phyloP scores from a whole-genome alignment of 176 grass and related monocot species.

The Phyllostachys edulis region DNA sequence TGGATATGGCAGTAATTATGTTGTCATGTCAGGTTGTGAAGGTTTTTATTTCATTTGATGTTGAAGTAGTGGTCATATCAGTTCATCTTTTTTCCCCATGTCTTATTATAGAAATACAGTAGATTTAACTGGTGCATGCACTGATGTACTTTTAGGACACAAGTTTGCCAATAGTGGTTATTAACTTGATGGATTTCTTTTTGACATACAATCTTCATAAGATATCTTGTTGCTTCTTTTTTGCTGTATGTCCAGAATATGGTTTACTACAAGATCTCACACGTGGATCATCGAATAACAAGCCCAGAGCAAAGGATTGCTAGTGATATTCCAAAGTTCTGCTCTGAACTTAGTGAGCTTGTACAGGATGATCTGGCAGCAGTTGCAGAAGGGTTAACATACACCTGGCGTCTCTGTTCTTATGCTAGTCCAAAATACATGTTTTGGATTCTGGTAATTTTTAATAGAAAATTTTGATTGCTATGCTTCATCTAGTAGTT shows the following conservation, averaged over 20 bases:
- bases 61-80: neutral
- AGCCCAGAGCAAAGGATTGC: constrained; percentile 96
- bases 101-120: constrained; percentile 17
- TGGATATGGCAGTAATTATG: constrained; percentile 2
- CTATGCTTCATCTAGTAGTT: constrained; percentile 13
- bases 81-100: neutral
- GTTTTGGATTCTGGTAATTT: constrained; percentile 90
- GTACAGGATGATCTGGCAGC: constrained; percentile 95
- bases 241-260: constrained; percentile 73
- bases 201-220: constrained; percentile 26
- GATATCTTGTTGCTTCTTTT: constrained; percentile 17
- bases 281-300: constrained; percentile 84
- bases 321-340: constrained; percentile 95
- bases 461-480: constrained; percentile 3
- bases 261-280: constrained; percentile 99
- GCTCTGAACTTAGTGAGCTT: constrained; percentile 94
- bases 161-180: neutral
- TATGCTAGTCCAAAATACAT: constrained; percentile 99
- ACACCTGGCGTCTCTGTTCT: constrained; percentile 96
- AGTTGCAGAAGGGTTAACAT: constrained; percentile 89
- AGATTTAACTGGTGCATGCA: constrained; percentile 24
- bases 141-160: neutral
- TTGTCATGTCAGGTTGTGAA: constrained; percentile 13
- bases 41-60: constrained; percentile 23
- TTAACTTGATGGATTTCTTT: neutral